These are phyloP conservation scores for Paradendryphiella salina DNA, from an alignment of 2,329 filamentous ascomycete genomes.

Conservation along the genomic window DNA sequence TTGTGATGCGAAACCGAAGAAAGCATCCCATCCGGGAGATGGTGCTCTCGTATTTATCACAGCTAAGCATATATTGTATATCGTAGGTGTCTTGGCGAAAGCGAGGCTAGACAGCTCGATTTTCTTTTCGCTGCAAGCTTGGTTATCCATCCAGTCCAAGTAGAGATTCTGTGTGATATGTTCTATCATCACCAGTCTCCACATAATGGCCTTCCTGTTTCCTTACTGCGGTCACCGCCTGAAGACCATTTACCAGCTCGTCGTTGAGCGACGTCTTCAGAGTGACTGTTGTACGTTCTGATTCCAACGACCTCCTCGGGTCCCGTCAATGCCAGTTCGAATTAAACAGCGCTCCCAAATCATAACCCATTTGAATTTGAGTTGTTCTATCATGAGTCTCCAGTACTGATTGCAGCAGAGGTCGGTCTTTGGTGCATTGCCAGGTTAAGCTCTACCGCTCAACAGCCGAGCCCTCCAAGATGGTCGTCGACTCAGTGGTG, in stretches of 20 bases:
- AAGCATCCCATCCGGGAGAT: too few species aligned
- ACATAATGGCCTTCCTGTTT: background rate
- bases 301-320: background rate
- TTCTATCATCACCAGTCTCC: too few species aligned
- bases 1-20: too few species aligned
- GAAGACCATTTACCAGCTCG: slow-evolving; percentile 4
- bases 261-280: slow-evolving; percentile 11
- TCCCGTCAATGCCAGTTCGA: slow-evolving; percentile 1
- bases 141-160: too few species aligned
- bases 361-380: slow-evolving; percentile 1
- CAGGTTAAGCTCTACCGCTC: background rate
- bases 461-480: background rate
- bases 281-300: background rate
- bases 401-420: background rate
- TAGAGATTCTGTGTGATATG: too few species aligned
- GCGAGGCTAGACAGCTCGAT: too few species aligned
- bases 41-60: too few species aligned
- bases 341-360: slow-evolving; percentile 4
- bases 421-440: background rate
- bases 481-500: background rate
- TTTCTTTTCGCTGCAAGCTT: too few species aligned
- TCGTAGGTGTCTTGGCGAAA: too few species aligned
- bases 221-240: slow-evolving; percentile 1
- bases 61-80: too few species aligned
- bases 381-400: slow-evolving; percentile 6